Conservation (phyloP, 2,329 filamentous ascomycete genomes). For the Aureobasidium musti region DNA sequence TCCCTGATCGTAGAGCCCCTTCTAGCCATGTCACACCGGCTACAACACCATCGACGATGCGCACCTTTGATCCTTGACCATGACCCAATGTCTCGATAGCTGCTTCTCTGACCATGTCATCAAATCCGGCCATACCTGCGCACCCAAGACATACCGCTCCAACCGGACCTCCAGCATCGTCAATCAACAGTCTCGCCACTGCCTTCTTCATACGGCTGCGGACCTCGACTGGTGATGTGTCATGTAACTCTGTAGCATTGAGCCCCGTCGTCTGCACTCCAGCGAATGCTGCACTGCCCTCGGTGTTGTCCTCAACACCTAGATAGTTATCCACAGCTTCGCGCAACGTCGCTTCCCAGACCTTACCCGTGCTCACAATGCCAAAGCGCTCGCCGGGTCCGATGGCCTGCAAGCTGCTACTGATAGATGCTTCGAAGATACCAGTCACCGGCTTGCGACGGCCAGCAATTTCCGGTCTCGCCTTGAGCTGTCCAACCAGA, state of each 20-base stretch:
- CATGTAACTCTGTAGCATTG: conserved; percentile 77
- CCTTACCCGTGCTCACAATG: conserved; percentile 82
- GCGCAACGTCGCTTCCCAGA: conserved; percentile 74
- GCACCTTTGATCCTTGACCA: conserved; percentile 60
- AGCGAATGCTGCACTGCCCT: conserved; percentile 58
- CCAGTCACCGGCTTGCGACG: conserved; percentile 64
- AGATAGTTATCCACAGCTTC: conserved; percentile 66
- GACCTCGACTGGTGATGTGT: conserved; percentile 64
- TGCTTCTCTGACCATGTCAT: conserved; percentile 70
- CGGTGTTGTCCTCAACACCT: conserved; percentile 47
- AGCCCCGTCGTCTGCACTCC: conserved; percentile 82
- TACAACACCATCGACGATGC: conserved; percentile 78
- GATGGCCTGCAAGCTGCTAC: conserved; percentile 61
- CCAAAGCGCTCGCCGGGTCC: conserved; percentile 65
- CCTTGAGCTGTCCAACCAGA: conserved; percentile 64
- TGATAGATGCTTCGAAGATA: conserved; percentile 81
- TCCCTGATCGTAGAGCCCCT: conserved; percentile 47
- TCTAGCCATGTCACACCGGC: conserved; percentile 67
- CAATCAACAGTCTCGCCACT: conserved; percentile 63
- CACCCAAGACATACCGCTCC: conserved; percentile 80
- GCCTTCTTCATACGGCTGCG: conserved; percentile 67
- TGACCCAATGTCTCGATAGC: conserved; percentile 65
- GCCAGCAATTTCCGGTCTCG: conserved; percentile 44
- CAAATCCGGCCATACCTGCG: conserved; percentile 86
- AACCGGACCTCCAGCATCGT: conserved; percentile 52